Evolutionary conservation across 2,329 filamentous ascomycete genomes (phyloP).

Genomic region (Colletotrichum endophyticum): DNA sequence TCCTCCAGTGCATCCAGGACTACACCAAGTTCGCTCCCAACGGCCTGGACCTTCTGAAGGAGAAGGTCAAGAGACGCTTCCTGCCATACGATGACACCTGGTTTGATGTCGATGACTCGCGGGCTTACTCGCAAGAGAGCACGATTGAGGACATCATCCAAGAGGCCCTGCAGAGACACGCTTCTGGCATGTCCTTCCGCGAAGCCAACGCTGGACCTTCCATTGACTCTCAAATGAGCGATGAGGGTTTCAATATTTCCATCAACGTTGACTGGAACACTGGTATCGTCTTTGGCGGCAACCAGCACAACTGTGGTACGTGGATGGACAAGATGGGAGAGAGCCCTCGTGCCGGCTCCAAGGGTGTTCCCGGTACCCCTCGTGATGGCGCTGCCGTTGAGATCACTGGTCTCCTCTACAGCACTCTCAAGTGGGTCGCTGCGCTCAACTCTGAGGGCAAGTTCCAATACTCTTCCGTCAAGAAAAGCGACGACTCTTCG

Average conservation of each 20-base stretch:
- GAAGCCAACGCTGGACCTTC: slow-evolving; percentile 91
- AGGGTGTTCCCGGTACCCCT: slow-evolving; percentile 94
- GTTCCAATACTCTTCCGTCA: slow-evolving; percentile 77
- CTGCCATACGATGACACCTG: slow-evolving; percentile 95
- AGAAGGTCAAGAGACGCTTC: slow-evolving; percentile 83
- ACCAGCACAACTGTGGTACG: slow-evolving; percentile 92
- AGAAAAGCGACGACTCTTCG: slow-evolving; percentile 59
- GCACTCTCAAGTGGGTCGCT: slow-evolving; percentile 81
- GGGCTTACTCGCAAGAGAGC: slow-evolving; percentile 85
- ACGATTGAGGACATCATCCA: slow-evolving; percentile 90
- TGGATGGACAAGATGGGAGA: slow-evolving; percentile 99
- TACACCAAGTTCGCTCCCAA: slow-evolving; percentile 83
- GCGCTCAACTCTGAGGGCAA: slow-evolving; percentile 69
- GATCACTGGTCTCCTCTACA: slow-evolving; percentile 93
- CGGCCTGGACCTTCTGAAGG: slow-evolving; percentile 74
- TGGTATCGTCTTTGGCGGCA: slow-evolving; percentile 92
- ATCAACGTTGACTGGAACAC: slow-evolving; percentile 90
- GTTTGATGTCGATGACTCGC: slow-evolving; percentile 81
- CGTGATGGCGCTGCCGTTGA: slow-evolving; percentile 95
- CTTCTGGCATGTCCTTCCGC: slow-evolving; percentile 86
- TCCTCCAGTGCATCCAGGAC: slow-evolving; percentile 94
- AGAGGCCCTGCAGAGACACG: slow-evolving; percentile 91
- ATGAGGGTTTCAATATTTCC: slow-evolving; percentile 90
- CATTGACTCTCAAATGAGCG: slow-evolving; percentile 91
- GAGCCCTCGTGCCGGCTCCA: slow-evolving; percentile 86